Evolutionary conservation across 1,139 yeast species (phyloP), one percentile per base, ranked within the genome.

Genomic region (Debaryomycetaceae sp.): DNA sequence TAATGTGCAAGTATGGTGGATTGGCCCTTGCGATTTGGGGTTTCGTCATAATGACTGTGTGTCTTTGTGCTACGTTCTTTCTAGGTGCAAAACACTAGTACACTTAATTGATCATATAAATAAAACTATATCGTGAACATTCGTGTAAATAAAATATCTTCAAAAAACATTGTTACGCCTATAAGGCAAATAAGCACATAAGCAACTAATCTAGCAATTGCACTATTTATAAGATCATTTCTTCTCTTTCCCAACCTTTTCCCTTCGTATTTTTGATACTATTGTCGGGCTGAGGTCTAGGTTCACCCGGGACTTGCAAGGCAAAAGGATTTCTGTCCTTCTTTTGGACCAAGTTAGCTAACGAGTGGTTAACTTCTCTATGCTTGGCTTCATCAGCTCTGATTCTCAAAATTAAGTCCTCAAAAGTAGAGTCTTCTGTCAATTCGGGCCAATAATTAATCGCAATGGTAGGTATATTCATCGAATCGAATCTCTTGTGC

Each of bases 281-380:
- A 43, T 72, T 65, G 4, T 68, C 60, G 4, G 90, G 90, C 59
- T 84, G 87, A 2, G 81, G 80, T 46, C 64, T 62, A 14, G 64
- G 61, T 7, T 47, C 50, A 34, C 60, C 69, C 9, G 58, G 59
- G 37, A 80, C 59, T 45, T 69, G 58, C 50, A 80, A 63, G 3
- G 84, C 89, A 62, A 80, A 84, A 17, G 91, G 91, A 55, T 84
- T 84, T 53, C 89, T 75, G 59, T 84, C 89, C 1, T 41, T 45
- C 46, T 70, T 72, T 47, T 66, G 73, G 42, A 76, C 62, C 55
- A 85, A 72, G 55, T 84, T 84, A 24, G 89, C 91, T 57, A 84
- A 75, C 0, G 90, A 84, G 60, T 84, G 90, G 64, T 84, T 84
- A 40, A 84, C 89, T 58, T 84, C 90, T 59, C 90, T 74, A 59